Evolutionary conservation across 129 eudicot genomes (phyloP).

Genomic region (Pittosporum tobira): DNA sequence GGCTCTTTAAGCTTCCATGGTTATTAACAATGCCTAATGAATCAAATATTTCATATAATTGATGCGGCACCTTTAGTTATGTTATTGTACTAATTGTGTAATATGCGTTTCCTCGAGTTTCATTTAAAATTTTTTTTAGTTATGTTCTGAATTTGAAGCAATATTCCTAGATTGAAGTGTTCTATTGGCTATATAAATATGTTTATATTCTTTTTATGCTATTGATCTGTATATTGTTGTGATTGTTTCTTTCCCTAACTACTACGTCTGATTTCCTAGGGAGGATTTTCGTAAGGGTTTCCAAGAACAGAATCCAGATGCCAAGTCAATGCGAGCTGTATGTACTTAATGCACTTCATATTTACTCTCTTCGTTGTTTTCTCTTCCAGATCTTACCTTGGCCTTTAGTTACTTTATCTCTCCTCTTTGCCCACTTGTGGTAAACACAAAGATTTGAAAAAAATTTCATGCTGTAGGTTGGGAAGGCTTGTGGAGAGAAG

Average conservation of each 20-base stretch:
- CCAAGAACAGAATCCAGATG: constrained; percentile 70
- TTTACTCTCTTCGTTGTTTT: not conserved
- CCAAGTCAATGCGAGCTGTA: constrained; percentile 86
- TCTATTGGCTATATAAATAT: not conserved
- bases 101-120: not conserved
- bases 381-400: not conserved
- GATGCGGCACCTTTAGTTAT: too few species aligned
- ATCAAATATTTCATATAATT: too few species aligned
- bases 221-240: too few species aligned
- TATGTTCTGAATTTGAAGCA: not conserved
- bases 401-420: not conserved
- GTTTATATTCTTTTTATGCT: not conserved
- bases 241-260: constrained; percentile 1
- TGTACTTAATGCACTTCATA: constrained; percentile 14
- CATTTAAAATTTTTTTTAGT: not conserved
- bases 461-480: constrained; percentile 43
- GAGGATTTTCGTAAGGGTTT: constrained; percentile 91
- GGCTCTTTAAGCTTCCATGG: too few species aligned
- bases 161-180: not conserved
- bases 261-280: constrained; percentile 24
- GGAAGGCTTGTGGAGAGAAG: constrained; percentile 95
- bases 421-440: too few species aligned
- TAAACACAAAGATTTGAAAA: not conserved
- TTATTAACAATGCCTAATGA: too few species aligned
- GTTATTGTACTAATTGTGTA: not conserved